A percentile compares a stretch with the other conserved stretches of the same genome.
Conservation (phyloP, 2,329 filamentous ascomycete species). For the Oidium heveae region DNA sequence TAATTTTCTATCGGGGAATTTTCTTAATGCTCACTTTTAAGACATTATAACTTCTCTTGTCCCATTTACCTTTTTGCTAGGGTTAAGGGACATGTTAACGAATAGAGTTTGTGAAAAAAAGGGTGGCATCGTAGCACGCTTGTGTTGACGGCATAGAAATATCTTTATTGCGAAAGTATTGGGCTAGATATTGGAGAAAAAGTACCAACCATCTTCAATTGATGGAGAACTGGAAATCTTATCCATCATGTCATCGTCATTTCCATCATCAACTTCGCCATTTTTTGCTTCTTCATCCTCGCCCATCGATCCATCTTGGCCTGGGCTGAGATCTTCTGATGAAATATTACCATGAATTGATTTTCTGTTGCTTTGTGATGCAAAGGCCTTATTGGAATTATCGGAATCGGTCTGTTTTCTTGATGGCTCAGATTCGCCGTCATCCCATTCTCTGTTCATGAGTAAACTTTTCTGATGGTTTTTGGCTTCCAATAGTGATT, state of each 20-base stretch:
- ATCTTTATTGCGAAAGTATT: slow-evolving; percentile 7
- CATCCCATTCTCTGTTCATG: slow-evolving; percentile 28
- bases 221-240: slow-evolving; percentile 97
- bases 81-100: no score
- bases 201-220: slow-evolving; percentile 90
- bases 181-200: slow-evolving; percentile 12
- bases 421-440: slow-evolving; percentile 10
- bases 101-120: slow-evolving; percentile 7
- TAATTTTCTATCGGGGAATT: no score
- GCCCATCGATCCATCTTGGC: slow-evolving; percentile 18
- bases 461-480: slow-evolving; percentile 41
- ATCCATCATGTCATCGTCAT: slow-evolving; percentile 85
- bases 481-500: slow-evolving; percentile 53
- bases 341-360: slow-evolving; percentile 25
- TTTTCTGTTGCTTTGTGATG: slow-evolving; percentile 16
- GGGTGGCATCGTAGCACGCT: slow-evolving; percentile 14
- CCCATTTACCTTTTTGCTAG: no score
- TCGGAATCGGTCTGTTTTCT: slow-evolving; percentile 19
- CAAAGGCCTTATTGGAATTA: slow-evolving; percentile 16
- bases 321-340: slow-evolving; percentile 36
- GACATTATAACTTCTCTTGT: no score
- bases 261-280: slow-evolving; percentile 44
- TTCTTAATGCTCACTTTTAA: no score
- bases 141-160: slow-evolving; percentile 9
- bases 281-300: slow-evolving; percentile 41